A percentile compares a stretch with the other conserved stretches of the same genome.
phyloP scores from a whole-genome alignment of 1,284 basidiomycete genomes.

The Boletellus deceptivus region DNA sequence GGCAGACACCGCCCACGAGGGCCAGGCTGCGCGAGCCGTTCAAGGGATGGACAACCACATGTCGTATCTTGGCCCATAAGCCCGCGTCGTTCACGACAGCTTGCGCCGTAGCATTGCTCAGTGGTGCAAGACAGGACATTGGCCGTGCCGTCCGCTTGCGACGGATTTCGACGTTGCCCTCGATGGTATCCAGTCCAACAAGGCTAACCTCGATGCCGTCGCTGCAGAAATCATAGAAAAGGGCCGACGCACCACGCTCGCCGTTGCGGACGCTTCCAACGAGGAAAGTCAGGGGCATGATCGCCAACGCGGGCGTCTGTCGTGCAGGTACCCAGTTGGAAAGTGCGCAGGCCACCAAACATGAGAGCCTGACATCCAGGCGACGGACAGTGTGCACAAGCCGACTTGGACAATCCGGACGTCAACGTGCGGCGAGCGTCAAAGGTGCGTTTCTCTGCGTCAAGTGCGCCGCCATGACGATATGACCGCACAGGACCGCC shows the following conservation, averaged over 20 bases:
- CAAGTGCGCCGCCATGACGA: slow-evolving; percentile 39
- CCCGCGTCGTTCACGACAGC: no score
- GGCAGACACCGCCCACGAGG: no score
- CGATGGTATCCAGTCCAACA: neutral
- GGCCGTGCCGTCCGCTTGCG: neutral
- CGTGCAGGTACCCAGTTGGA: neutral
- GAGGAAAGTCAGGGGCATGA: neutral
- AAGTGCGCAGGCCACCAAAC: neutral
- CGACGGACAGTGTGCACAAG: neutral
- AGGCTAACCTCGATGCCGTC: neutral
- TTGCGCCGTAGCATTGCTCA: neutral
- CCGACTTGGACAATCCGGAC: slow-evolving; percentile 9
- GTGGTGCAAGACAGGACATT: neutral
- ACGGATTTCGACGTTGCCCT: neutral
- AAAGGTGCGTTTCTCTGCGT: slow-evolving; percentile 29
- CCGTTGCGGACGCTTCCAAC: neutral
- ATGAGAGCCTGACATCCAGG: no score
- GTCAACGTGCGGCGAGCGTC: slow-evolving; percentile 22
- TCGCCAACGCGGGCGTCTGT: neutral
- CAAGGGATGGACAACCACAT: no score
- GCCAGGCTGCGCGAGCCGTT: no score
- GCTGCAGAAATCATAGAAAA: neutral
- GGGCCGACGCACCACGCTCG: neutral
- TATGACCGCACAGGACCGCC: slow-evolving; percentile 43
- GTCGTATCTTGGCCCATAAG: no score